Base-by-base conservation (phyloP, 2,329 filamentous ascomycete species). In the Phyllosticta capitalensis region DNA sequence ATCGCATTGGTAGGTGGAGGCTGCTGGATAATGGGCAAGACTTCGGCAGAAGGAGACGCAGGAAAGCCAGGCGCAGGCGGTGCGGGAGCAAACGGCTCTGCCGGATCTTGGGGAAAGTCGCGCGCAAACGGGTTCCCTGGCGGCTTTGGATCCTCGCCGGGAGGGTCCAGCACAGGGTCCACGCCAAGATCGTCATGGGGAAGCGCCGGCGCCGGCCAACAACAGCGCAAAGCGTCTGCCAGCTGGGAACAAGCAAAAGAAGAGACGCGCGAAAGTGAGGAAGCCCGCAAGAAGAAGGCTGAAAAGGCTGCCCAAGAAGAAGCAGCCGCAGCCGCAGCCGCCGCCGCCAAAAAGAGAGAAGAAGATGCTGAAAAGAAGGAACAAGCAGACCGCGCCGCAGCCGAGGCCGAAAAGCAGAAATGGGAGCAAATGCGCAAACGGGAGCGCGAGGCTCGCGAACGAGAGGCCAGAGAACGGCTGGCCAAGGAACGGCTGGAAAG, bases 11-110 rank as follows among this genome's bases (percentile, higher is more conserved):
- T 95, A 24, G 90, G 86, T 5, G 75, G 94, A 26, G 88, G 3
- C 96, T 91, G 90, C 2, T 96, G 91, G 91, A 83, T 86, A 2
- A 77, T 86, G 65, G 89, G 88, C 17, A 83, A 85, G 67, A 83
- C 80, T 61, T 84, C 87, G 68, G 76, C 71, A 10, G 78, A 81
- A 66, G 77, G 79, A 54, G 30, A 38, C 30, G 30, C 30, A n/a
- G 72, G 71, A 3, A 54, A 17, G 12, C 48, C 59, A 10, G 68
- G 72, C n/a, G 62, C 71, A 4, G 45, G 52, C 9, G 59, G 53
- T 9, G 17, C 54, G 14, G 57, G 57, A 50, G 67, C 67, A 50
- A 62, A 66, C 33, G 65, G 66, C 5, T 62, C 65, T 52, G 64
- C 66, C 55, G 28, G 30, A 17, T 38, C 30, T 14, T 38, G 55